These are phyloP conservation scores for Gypsophila paniculata DNA, from an alignment of 179 eudicot species.

Conservation along the genomic window DNA sequence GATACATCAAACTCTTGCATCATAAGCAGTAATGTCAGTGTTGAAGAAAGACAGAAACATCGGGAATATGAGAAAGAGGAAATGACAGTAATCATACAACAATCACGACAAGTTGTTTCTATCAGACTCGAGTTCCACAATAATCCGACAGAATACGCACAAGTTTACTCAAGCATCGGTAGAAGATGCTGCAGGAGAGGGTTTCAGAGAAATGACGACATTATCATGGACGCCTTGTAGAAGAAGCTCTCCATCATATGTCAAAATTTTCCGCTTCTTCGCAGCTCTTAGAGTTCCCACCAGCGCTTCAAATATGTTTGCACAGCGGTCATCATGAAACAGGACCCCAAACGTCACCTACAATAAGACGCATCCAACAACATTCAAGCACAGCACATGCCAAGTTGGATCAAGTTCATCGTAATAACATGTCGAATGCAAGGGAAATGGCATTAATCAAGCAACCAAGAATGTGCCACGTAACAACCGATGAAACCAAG, in stretches of 20 bases:
- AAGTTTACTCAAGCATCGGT: conserved; percentile 16
- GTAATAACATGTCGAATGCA: not conserved
- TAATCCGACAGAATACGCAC: not conserved
- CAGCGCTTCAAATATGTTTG: conserved; percentile 93
- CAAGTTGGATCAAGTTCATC: not conserved
- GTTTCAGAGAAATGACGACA: conserved; percentile 62
- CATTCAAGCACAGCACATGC: conserved; percentile 9
- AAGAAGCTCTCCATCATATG: conserved; percentile 85
- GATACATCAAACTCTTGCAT: no score
- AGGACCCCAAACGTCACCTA: conserved; percentile 92
- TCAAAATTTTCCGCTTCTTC: conserved; percentile 67
- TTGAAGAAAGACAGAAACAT: not conserved
- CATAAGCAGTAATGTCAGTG: not conserved
- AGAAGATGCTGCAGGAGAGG: conserved; percentile 37
- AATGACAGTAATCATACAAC: not conserved
- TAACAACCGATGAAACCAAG: not conserved
- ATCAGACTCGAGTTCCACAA: not conserved
- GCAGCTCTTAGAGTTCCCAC: conserved; percentile 97
- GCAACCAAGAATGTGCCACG: not conserved
- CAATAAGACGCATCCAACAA: conserved; percentile 9
- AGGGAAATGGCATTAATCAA: not conserved
- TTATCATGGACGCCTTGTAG: conserved; percentile 96
- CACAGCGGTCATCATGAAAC: conserved; percentile 82
- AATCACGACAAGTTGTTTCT: not conserved
- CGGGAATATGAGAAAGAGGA: not conserved